Evolutionary conservation across 805 yeast genomes (phyloP).

Genomic region (Scheffersomyces spartinae): DNA sequence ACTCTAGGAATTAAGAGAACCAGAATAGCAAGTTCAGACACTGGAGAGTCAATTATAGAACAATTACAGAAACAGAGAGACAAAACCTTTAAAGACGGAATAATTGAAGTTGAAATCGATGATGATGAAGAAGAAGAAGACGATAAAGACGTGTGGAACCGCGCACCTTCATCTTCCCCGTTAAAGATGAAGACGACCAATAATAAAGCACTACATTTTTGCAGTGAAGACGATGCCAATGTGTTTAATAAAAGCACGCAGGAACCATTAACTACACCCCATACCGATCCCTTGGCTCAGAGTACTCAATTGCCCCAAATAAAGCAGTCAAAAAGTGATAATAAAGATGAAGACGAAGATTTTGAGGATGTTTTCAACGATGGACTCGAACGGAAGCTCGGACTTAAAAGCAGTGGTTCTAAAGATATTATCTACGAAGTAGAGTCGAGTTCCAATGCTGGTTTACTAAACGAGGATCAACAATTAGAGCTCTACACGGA

Average conservation of each 20-base stretch:
- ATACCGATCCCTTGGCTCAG: too few species aligned
- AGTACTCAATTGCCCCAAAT: not conserved
- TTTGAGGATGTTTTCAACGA: constrained; percentile 12
- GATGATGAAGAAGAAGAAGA: constrained; percentile 4
- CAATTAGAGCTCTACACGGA: constrained; percentile 29
- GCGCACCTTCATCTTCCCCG: not conserved
- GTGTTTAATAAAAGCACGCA: constrained; percentile 1
- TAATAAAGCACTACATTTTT: constrained; percentile 1
- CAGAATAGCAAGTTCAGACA: not conserved
- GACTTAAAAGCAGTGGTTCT: constrained; percentile 2
- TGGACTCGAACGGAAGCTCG: constrained; percentile 7
- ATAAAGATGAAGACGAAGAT: constrained; percentile 4
- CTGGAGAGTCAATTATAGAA: not conserved
- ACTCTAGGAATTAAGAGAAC: not conserved
- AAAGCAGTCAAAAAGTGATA: constrained; percentile 2
- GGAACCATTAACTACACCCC: too few species aligned
- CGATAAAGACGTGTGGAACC: constrained; percentile 2
- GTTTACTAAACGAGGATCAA: constrained; percentile 27
- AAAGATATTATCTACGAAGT: constrained; percentile 10
- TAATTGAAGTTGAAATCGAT: not conserved
- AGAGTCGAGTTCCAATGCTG: constrained; percentile 18
- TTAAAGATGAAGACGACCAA: not conserved
- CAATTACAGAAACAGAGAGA: not conserved
- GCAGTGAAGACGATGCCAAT: constrained; percentile 1
- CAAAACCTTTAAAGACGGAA: constrained; percentile 1